phyloP scores from a whole-genome alignment of 164 flowering plant genomes.

The Tetracentron sinense region DNA sequence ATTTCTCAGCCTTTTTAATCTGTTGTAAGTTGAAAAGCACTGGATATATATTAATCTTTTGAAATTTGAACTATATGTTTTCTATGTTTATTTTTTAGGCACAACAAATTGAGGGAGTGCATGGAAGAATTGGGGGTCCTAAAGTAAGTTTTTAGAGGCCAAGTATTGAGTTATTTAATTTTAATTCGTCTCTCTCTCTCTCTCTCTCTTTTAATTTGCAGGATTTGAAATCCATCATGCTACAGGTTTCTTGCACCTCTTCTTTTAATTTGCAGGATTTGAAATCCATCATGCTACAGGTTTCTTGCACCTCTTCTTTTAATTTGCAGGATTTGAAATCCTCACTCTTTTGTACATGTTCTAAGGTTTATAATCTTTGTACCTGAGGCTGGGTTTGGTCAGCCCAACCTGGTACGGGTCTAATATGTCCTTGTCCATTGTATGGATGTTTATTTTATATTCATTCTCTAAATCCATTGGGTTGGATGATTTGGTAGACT shows the following conservation, averaged over 20 bases:
- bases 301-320: neutral
- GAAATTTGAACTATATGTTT: neutral
- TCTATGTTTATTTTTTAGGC: constrained; percentile 39
- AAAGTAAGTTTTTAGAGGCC: constrained; percentile 46
- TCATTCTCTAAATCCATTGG: neutral
- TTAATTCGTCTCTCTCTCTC: constrained; percentile 10
- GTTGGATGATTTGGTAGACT: neutral
- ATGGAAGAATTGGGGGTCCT: constrained; percentile 55
- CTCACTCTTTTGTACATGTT: neutral
- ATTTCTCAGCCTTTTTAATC: neutral
- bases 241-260: neutral
- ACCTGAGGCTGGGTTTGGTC: neutral
- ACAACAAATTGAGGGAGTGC: constrained; percentile 55
- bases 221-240: no score
- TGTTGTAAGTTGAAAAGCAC: neutral
- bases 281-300: no score
- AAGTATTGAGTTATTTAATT: neutral
- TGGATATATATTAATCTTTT: neutral
- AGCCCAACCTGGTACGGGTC: neutral
- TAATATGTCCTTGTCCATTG: neutral
- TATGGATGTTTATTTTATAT: neutral
- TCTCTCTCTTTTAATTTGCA: neutral
- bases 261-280: no score
- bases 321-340: neutral
- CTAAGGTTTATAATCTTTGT: neutral